Evolutionary conservation across 768 basidiomycete species (phyloP), one percentile per base, ranked within the genome.

Genomic region (Mrakia hoshinonis): DNA sequence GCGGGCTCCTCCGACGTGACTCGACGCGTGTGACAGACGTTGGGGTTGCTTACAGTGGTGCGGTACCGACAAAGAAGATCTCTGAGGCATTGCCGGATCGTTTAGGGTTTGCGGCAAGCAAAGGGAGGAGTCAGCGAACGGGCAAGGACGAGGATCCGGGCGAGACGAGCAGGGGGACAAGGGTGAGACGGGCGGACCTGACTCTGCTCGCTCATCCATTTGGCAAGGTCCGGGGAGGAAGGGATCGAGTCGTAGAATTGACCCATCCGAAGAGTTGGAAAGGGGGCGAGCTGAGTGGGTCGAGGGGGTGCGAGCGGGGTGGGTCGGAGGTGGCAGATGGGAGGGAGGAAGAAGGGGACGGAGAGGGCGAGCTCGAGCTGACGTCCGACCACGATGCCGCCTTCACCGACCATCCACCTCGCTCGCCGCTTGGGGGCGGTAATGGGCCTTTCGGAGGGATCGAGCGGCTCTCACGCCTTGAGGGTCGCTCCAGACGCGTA

Each of bases 61-160:
- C 69, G 3, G 69, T 70, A 2, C 60, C 69, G 13, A 70, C 69
- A 46, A 61, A 70, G 51, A 70, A 70, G 36, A 63, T 63, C 51
- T 54, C 67, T 68, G 15, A 22, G 15, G 24, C 29, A 46, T 18
- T 10, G 13, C 24, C 13, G 29, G 55, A 18, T 20, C 24, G 11
- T 22, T 6, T 52, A 11, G 31, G 11, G 6, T 11, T 12, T 3
- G 24, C 5, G 26, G 20, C 2, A 13, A 47, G 7, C n/a, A 36
- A 22, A 24, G 22, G 15, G 43, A 48, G 20, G 0, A 7, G 46
- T 36, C 55, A 68, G 24, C 38, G 29, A 22, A 4, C 22, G 11
- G 7, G 68, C 38, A 7, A 13, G 29, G 29, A 18, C 38, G 18
- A 3, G 9, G 38, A 22, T 20, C n/a, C 20, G 39, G 67, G n/a